These are phyloP conservation scores for Sporothrix pallida DNA, from an alignment of 2,329 filamentous ascomycete genomes.

Conservation along the genomic window DNA sequence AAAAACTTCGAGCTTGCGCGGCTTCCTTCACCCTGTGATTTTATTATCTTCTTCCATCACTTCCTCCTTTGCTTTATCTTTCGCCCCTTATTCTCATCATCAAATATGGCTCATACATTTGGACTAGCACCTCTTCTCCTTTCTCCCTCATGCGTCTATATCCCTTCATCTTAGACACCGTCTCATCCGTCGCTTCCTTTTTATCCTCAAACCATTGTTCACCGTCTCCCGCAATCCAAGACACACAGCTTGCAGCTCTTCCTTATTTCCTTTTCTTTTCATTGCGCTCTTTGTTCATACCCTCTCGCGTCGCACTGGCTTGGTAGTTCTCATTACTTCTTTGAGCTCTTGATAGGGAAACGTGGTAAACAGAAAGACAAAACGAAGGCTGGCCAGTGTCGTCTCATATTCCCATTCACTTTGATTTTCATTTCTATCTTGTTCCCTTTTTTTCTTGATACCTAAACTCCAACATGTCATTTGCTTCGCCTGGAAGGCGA, in stretches of 20 bases:
- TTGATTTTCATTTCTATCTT: not conserved
- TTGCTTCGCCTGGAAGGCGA: not conserved
- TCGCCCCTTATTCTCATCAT: not conserved
- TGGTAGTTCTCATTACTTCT: not conserved
- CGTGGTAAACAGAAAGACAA: not conserved
- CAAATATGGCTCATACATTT: slow-evolving; percentile 22
- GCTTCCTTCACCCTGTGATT: not conserved
- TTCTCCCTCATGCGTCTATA: not conserved
- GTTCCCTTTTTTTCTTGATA: not conserved
- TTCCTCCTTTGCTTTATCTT: not conserved
- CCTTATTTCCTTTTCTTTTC: not conserved
- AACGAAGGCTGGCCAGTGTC: not conserved
- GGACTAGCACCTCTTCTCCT: not conserved
- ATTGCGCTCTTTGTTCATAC: slow-evolving; percentile 1
- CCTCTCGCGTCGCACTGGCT: not conserved
- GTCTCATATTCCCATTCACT: not conserved
- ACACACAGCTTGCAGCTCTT: not conserved
- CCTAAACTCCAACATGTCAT: not conserved
- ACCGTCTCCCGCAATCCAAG: not conserved
- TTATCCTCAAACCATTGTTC: slow-evolving; percentile 19
- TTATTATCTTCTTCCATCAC: not conserved
- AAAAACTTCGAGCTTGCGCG: slow-evolving; percentile 17
- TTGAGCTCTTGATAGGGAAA: not conserved
- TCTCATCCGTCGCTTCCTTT: not conserved
- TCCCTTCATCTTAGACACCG: not conserved